Evolutionary conservation across 2,329 filamentous ascomycete genomes (phyloP).

Genomic region (Apiospora phragmitis): DNA sequence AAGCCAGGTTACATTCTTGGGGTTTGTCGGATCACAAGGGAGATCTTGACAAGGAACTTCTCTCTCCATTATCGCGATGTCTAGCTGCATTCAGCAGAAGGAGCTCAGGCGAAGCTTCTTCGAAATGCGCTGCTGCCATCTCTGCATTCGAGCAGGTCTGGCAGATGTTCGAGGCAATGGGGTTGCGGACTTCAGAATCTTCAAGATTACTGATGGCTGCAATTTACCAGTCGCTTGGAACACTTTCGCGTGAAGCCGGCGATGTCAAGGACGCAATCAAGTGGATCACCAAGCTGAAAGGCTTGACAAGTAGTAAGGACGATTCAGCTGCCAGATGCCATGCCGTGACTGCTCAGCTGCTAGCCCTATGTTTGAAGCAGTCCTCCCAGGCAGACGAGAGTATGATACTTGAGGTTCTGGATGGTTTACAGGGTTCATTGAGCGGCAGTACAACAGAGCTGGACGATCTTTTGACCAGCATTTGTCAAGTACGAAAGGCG

Average conservation of each 20-base stretch:
- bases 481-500: conserved; percentile 56
- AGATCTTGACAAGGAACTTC: conserved; percentile 62
- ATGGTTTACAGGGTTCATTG: conserved; percentile 57
- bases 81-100: conserved; percentile 61
- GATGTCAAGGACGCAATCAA: conserved; percentile 50
- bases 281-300: conserved; percentile 54
- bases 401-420: conserved; percentile 49
- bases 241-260: conserved; percentile 47
- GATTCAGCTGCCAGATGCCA: conserved; percentile 53
- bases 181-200: conserved; percentile 34
- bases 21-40: conserved; percentile 58
- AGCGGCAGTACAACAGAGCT: conserved; percentile 60
- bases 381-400: conserved; percentile 40
- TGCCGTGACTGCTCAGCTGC: conserved; percentile 54
- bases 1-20: conserved; percentile 66
- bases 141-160: conserved; percentile 38
- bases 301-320: conserved; percentile 35
- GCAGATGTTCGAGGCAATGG: conserved; percentile 37
- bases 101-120: conserved; percentile 31
- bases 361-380: conserved; percentile 54
- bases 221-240: conserved; percentile 55
- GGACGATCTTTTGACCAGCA: conserved; percentile 59
- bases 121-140: conserved; percentile 41
- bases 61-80: conserved; percentile 66
- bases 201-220: conserved; percentile 45